Conservation (phyloP, 805 yeast genomes). For the Pichia membranifaciens region DNA sequence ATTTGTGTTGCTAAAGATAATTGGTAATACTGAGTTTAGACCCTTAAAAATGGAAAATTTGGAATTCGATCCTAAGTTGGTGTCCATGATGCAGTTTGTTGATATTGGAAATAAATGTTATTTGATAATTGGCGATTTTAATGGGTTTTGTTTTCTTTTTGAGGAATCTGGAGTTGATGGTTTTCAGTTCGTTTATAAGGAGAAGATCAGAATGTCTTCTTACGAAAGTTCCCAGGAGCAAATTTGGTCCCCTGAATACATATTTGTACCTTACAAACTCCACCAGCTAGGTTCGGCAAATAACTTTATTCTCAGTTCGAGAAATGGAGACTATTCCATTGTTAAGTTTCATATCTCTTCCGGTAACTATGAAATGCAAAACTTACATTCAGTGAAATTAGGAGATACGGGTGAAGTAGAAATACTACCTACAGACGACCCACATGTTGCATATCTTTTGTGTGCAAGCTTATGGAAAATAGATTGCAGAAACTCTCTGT, state of each 20-base stretch:
- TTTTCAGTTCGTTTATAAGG: too few species aligned
- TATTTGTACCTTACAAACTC: conserved; percentile 3
- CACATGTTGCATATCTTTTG: conserved; percentile 14
- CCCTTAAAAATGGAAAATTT: too few species aligned
- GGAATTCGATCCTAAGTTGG: background rate
- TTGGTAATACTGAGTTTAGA: too few species aligned
- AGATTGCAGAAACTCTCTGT: conserved; percentile 18
- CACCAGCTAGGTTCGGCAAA: background rate
- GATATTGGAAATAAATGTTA: background rate
- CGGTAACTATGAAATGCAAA: background rate
- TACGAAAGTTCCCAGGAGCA: too few species aligned
- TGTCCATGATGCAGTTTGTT: background rate
- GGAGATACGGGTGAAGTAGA: conserved; percentile 20
- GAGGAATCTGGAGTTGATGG: background rate
- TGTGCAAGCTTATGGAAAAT: conserved; percentile 27
- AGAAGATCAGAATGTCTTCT: too few species aligned
- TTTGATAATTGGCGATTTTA: background rate
- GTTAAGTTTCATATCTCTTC: background rate
- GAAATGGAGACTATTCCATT: conserved; percentile 18
- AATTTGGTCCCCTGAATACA: background rate
- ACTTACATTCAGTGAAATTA: background rate
- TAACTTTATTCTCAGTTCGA: conserved; percentile 19
- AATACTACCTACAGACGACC: conserved; percentile 10
- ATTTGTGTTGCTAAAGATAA: too few species aligned
- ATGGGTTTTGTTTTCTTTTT: background rate